These are phyloP conservation scores for Polysphondylium violaceum DNA, from an alignment of 78 protist genomes.

Conservation along the genomic window DNA sequence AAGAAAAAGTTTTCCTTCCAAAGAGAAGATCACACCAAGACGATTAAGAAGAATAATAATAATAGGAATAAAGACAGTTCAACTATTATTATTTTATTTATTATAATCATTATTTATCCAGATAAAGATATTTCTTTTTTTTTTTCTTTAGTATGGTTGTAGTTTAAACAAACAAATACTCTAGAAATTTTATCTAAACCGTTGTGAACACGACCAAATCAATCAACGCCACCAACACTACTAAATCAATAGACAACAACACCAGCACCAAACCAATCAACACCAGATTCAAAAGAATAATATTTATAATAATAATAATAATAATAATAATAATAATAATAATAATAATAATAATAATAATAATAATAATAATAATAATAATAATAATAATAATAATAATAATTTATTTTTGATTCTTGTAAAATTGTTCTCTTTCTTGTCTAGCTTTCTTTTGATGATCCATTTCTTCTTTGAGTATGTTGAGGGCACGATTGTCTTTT, in stretches of 20 bases:
- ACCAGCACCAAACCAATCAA: too few relatives aligned
- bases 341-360: constrained; percentile 35
- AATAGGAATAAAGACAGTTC: background rate
- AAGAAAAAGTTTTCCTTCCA: constrained; percentile 27
- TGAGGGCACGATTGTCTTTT: constrained; percentile 19
- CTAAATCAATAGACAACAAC: too few relatives aligned
- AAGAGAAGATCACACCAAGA: background rate
- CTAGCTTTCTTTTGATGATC: constrained; percentile 32
- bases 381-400: background rate
- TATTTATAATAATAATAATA: background rate
- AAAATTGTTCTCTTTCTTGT: constrained; percentile 25
- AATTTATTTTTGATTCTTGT: background rate
- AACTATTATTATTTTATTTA: too few relatives aligned
- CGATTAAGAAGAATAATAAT: background rate
- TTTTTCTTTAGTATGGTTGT: too few relatives aligned
- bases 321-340: background rate
- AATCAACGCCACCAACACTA: too few relatives aligned
- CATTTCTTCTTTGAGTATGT: constrained; percentile 17
- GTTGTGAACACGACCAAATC: too few relatives aligned
- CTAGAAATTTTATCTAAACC: too few relatives aligned
- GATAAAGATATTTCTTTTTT: too few relatives aligned
- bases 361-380: constrained; percentile 32
- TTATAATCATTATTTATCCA: too few relatives aligned
- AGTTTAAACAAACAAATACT: too few relatives aligned
- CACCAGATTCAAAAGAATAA: too few relatives aligned